A percentile compares a stretch with the other conserved stretches of the same genome.
Evolutionary conservation across 352 stramenopile species (phyloP).

Genomic region (Phytopythium montanum): DNA sequence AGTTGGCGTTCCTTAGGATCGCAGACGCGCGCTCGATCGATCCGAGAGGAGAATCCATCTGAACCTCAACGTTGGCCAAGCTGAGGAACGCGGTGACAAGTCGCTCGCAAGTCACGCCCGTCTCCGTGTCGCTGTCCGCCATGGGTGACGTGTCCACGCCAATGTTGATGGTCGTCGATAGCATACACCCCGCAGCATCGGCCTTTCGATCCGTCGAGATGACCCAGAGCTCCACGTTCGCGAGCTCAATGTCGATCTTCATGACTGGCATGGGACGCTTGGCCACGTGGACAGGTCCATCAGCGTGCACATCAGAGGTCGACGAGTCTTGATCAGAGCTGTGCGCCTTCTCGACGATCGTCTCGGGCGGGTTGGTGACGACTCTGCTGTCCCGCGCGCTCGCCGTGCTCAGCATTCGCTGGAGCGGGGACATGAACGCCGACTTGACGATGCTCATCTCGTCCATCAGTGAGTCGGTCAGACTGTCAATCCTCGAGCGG

Average conservation of each 20-base stretch:
- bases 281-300: neutral
- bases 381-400: slow-evolving; percentile 23
- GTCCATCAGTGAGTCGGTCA: slow-evolving; percentile 49
- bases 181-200: slow-evolving; percentile 47
- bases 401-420: slow-evolving; percentile 34
- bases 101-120: neutral
- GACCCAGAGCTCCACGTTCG: slow-evolving; percentile 61
- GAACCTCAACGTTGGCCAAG: slow-evolving; percentile 28
- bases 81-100: slow-evolving; percentile 5
- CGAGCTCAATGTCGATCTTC: slow-evolving; percentile 43
- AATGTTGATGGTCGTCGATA: slow-evolving; percentile 29
- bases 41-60: slow-evolving; percentile 23
- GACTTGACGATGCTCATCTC: slow-evolving; percentile 27
- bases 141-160: slow-evolving; percentile 5
- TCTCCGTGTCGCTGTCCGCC: neutral
- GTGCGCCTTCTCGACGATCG: neutral
- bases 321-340: neutral
- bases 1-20: slow-evolving; percentile 11
- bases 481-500: slow-evolving; percentile 46
- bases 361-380: neutral
- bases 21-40: slow-evolving; percentile 5
- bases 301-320: neutral
- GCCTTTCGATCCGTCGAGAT: slow-evolving; percentile 57
- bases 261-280: slow-evolving; percentile 21
- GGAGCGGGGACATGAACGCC: slow-evolving; percentile 39